Evolutionary conservation across 768 basidiomycete genomes (phyloP), one percentile per base, ranked within the genome.

Genomic region (Floccularia luteovirens): DNA sequence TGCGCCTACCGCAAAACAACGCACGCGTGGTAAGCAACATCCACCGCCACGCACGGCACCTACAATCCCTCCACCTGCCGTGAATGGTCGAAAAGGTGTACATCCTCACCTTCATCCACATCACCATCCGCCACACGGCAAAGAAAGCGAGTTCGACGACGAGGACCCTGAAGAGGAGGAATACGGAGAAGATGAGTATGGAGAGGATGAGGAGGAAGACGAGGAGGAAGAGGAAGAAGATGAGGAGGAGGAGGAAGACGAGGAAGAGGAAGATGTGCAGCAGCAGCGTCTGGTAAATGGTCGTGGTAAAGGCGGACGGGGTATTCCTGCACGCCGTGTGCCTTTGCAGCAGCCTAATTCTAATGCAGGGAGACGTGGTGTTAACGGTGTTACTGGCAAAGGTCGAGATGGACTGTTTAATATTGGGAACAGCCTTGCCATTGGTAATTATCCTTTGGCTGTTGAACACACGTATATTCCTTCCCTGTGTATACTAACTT

Each of bases 371-470:
- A 7, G n/a, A 19, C 32, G 8, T 34, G 47, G 32, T 11, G 51
- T 53, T 42, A 48, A 53, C 36, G 43, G 42, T 11, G 51, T 53
- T 42, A 48, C 53, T 36, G 43, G 42, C 50, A 41, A 75, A 72
- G 57, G 56, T 35, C 66, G 77, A 36, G 81, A 83, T 43, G 83
- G 87, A 39, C 65, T 89, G 41, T 82, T 87, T 59, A 82, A 81
- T 51, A 79, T 93, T 48, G 83, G 87, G 41, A 84, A 67, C 57
- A 85, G 76, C 56, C 70, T 96, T 24, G 89, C 90, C 45, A 79
- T 82, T 43, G 86, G 85, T 74, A 58, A 58, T 76, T 74, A 20
- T 19, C 42, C 19, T 42, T 40, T 47, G 21, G 30, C 44, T 30
- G 16, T 38, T 33, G n/a, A n/a, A n/a, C n/a, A n/a, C n/a, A n/a